Percentiles rank a stretch among this genome's conserved stretches.
phyloP scores from a whole-genome alignment of 495 filamentous ascomycete genomes.

The Haplographium delicatum region DNA sequence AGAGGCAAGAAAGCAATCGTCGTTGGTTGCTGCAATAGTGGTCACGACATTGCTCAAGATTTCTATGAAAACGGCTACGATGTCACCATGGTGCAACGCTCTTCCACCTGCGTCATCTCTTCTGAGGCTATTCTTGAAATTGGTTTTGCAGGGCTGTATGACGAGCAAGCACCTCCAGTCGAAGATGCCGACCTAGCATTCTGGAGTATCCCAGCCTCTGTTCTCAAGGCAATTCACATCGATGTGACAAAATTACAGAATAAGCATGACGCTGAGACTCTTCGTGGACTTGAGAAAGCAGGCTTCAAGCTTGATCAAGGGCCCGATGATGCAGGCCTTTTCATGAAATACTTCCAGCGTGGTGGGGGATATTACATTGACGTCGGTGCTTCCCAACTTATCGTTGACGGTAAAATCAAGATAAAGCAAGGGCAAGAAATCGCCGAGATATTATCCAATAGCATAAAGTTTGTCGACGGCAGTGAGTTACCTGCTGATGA shows the following conservation, averaged over 20 bases:
- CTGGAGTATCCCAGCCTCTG: constrained; percentile 50
- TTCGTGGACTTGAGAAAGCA: constrained; percentile 56
- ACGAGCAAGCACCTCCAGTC: constrained; percentile 51
- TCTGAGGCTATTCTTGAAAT: constrained; percentile 40
- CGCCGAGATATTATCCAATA: constrained; percentile 31
- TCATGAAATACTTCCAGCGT: constrained; percentile 67
- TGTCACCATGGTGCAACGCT: constrained; percentile 78
- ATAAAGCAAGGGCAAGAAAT: constrained; percentile 59
- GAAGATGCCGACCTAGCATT: constrained; percentile 60
- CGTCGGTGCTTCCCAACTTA: constrained; percentile 64
- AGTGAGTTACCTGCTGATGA: constrained; percentile 66
- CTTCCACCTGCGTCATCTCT: constrained; percentile 63
- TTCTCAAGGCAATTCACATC: constrained; percentile 51
- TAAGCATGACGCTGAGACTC: constrained; percentile 44
- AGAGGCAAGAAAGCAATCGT: constrained; percentile 64
- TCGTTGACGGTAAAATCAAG: constrained; percentile 70
- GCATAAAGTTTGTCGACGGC: constrained; percentile 62
- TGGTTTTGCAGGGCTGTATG: constrained; percentile 46
- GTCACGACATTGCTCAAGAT: constrained; percentile 77
- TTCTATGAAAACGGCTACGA: constrained; percentile 74
- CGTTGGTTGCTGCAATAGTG: constrained; percentile 74
- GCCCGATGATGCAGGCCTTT: constrained; percentile 56
- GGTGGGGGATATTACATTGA: constrained; percentile 81
- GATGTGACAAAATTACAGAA: constrained; percentile 44
- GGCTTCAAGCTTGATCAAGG: constrained; percentile 68